Evolutionary conservation across 2,329 filamentous ascomycete species (phyloP).

Genomic region (Plectosphaerella plurivora): DNA sequence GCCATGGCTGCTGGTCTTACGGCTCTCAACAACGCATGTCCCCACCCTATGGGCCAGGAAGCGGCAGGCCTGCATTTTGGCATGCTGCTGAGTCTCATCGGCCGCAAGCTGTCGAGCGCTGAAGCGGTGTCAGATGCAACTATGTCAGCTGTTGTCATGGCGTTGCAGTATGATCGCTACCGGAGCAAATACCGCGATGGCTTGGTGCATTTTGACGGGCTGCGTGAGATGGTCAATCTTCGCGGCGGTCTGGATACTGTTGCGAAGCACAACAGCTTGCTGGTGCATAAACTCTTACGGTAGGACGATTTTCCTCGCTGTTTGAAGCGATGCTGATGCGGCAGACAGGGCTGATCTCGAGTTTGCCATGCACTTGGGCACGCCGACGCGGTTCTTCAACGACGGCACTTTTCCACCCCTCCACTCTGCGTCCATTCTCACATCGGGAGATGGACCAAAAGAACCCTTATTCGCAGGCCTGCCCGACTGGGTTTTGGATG

Average conservation of each 20-base stretch:
- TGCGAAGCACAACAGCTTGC: background rate
- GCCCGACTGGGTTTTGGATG: too few species aligned
- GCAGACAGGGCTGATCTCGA: background rate
- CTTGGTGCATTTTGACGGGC: constrained; percentile 22
- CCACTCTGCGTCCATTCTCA: too few species aligned
- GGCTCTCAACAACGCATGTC: background rate
- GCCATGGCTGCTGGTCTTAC: constrained; percentile 13
- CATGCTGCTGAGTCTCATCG: constrained; percentile 19
- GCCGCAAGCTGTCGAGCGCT: constrained; percentile 17
- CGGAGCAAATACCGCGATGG: constrained; percentile 15
- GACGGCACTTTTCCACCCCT: background rate
- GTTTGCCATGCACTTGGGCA: background rate
- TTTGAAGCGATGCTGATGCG: background rate
- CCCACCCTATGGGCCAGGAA: background rate
- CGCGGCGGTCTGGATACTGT: constrained; percentile 22
- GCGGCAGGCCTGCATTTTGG: constrained; percentile 18
- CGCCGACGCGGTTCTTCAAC: background rate
- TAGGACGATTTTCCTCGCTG: background rate
- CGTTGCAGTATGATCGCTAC: constrained; percentile 17
- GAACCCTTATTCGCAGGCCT: too few species aligned
- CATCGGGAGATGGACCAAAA: too few species aligned
- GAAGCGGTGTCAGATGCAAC: constrained; percentile 19
- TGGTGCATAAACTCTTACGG: background rate
- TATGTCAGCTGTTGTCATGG: constrained; percentile 19
- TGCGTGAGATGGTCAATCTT: constrained; percentile 21